phyloP scores from a whole-genome alignment of 176 grass and related monocot genomes.

The Themeda triandra region DNA sequence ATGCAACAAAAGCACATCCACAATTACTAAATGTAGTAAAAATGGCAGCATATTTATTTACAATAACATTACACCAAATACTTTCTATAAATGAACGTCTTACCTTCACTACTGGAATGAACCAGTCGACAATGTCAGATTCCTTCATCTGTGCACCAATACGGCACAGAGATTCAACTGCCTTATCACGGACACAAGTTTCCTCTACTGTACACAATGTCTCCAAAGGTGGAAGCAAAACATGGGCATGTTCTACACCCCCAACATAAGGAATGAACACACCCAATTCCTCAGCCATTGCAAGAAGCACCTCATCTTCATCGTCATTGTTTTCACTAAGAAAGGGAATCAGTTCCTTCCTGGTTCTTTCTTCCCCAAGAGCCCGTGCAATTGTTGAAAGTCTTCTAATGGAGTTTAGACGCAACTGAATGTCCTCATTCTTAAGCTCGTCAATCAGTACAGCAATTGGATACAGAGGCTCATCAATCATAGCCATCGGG shows the following conservation, averaged over 20 bases:
- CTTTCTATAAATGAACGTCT: background rate
- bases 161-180: conserved; percentile 67
- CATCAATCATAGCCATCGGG: conserved; percentile 64
- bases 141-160: conserved; percentile 87
- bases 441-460: conserved; percentile 80
- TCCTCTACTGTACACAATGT: conserved; percentile 77
- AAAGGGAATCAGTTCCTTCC: conserved; percentile 79
- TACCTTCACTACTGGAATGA: conserved; percentile 73
- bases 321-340: conserved; percentile 85
- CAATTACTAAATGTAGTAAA: background rate
- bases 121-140: conserved; percentile 65
- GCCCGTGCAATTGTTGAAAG: conserved; percentile 78
- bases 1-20: background rate
- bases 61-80: background rate
- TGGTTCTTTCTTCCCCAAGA: conserved; percentile 75
- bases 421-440: conserved; percentile 88
- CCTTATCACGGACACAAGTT: conserved; percentile 78
- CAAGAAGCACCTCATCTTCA: conserved; percentile 81
- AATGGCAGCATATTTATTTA: background rate
- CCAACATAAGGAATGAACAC: conserved; percentile 87
- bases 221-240: conserved; percentile 66
- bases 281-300: conserved; percentile 79
- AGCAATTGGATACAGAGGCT: conserved; percentile 71
- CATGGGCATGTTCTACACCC: conserved; percentile 66
- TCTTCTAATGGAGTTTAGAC: conserved; percentile 68